These are phyloP conservation scores for Dentipellis sp. DNA, from an alignment of 768 basidiomycete genomes.

Conservation along the genomic window DNA sequence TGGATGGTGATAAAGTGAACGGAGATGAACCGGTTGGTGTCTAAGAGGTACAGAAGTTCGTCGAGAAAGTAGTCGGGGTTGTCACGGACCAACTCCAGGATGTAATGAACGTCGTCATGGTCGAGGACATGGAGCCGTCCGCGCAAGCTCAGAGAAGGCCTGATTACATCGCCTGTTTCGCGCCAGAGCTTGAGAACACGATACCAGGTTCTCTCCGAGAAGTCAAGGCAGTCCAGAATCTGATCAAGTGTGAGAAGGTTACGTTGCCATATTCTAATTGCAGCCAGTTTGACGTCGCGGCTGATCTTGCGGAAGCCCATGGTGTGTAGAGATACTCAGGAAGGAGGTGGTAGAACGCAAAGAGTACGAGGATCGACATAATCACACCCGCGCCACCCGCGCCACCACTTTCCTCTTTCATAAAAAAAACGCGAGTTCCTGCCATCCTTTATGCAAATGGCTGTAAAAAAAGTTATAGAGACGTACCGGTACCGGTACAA, in stretches of 20 bases:
- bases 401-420: neutral
- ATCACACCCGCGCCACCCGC: too few relatives aligned
- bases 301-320: neutral
- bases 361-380: neutral
- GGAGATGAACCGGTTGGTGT: constrained; percentile 23
- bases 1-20: constrained; percentile 26
- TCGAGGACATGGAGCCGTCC: neutral
- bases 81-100: constrained; percentile 11
- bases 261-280: neutral
- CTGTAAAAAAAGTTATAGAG: too few relatives aligned
- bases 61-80: constrained; percentile 26
- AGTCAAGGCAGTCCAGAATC: neutral
- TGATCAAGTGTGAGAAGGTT: neutral
- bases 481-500: too few relatives aligned
- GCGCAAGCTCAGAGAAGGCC: neutral
- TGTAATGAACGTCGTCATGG: neutral
- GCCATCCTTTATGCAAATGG: neutral
- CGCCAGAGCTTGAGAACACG: neutral
- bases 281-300: neutral
- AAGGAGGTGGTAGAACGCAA: neutral
- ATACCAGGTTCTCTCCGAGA: neutral
- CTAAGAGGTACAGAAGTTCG: constrained; percentile 19
- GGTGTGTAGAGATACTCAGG: neutral
- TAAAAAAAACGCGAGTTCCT: neutral
- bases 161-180: neutral